These are phyloP conservation scores for Sequoiadendron giganteum DNA, from an alignment of 75 land plant genomes.

Conservation along the genomic window DNA sequence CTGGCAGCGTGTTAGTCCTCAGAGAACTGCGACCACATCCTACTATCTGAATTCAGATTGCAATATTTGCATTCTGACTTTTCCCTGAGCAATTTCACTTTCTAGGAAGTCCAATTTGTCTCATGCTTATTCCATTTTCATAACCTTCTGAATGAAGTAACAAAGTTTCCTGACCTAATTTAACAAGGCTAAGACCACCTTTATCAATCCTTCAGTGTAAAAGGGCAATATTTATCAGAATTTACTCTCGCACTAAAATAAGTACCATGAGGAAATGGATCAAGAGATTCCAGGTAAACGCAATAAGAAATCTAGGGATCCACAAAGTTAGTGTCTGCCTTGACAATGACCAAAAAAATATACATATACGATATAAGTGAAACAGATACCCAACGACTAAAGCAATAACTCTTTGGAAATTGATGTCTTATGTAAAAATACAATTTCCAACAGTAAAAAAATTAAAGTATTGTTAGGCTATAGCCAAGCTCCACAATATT, in stretches of 20 bases:
- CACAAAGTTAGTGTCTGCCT: not conserved
- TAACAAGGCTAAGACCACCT: no score
- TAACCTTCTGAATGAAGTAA: not conserved
- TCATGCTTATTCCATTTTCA: not conserved
- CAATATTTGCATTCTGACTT: not conserved
- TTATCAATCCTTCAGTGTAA: not conserved
- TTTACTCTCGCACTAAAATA: no score
- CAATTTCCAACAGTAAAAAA: not conserved
- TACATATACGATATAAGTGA: not conserved
- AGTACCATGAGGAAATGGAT: no score
- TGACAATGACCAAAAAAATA: no score
- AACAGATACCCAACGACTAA: not conserved
- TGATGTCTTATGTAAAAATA: not conserved
- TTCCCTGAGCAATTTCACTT: not conserved
- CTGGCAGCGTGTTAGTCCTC: not conserved
- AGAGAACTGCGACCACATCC: not conserved
- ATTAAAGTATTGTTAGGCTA: not conserved
- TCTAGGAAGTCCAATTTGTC: not conserved
- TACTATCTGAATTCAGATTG: not conserved
- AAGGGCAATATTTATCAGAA: not conserved
- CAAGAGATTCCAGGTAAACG: no score
- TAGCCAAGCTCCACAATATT: not conserved
- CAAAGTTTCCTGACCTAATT: not conserved
- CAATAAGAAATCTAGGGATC: not conserved
- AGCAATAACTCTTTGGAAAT: not conserved